Evolutionary conservation across 176 grass and related monocot genomes (phyloP).

Genomic region (Aegilops speltoides): DNA sequence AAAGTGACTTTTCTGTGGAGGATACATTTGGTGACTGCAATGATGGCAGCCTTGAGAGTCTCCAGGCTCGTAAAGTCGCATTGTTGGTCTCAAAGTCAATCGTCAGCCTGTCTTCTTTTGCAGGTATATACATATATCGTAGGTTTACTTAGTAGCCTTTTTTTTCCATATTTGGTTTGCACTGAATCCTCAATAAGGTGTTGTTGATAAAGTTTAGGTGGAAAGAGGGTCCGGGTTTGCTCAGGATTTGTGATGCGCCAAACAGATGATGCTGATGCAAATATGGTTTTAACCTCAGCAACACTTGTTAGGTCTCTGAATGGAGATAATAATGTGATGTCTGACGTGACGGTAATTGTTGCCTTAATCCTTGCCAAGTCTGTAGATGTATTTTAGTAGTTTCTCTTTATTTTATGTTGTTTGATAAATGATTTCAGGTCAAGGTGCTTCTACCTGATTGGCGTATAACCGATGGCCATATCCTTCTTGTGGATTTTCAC

Average conservation of each 20-base stretch:
- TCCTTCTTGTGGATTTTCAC: conserved; percentile 4
- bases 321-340: background rate
- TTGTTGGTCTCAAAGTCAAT: conserved; percentile 2
- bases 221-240: conserved; percentile 18
- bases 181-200: background rate
- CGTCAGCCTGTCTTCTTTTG: background rate
- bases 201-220: background rate
- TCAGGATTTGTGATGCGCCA: background rate
- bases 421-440: background rate
- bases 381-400: background rate
- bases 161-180: background rate
- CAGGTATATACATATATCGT: background rate
- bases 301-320: conserved; percentile 14
- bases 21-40: background rate
- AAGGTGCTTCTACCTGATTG: background rate
- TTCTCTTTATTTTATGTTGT: background rate
- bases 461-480: background rate
- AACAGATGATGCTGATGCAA: background rate
- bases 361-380: background rate
- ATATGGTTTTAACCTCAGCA: conserved; percentile 6
- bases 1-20: background rate
- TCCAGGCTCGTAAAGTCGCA: background rate
- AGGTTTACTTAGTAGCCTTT: background rate
- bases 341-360: conserved; percentile 3
- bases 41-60: conserved; percentile 15